A percentile compares a stretch with the other conserved stretches of the same genome.
Evolutionary conservation across 345 rosid genomes (phyloP).

Genomic region (Reutealis trisperma): DNA sequence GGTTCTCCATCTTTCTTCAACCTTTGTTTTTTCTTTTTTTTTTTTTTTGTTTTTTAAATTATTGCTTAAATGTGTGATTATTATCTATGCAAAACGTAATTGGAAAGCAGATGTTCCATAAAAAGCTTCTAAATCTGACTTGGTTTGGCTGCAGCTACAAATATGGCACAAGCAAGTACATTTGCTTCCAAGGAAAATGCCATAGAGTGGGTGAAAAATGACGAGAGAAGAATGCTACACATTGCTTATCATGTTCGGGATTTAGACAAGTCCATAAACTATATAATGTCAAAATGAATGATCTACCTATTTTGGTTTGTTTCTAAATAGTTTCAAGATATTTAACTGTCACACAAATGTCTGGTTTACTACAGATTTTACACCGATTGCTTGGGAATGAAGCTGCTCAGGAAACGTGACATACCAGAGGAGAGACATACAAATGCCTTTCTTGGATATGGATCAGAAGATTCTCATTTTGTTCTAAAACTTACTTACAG

Average conservation of each 20-base stretch:
- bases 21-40: no score
- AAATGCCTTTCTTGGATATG: constrained; percentile 97
- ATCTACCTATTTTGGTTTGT: neutral
- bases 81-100: no score
- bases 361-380: constrained; percentile 63
- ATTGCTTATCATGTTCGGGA: constrained; percentile 98
- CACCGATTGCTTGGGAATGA: constrained; percentile 97
- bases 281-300: neutral
- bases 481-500: constrained; percentile 92
- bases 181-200: constrained; percentile 59
- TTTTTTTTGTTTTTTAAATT: no score
- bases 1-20: no score
- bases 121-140: constrained; percentile 43
- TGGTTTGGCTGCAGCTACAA: constrained; percentile 54
- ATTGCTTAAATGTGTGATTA: no score
- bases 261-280: constrained; percentile 91
- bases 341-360: constrained; percentile 1
- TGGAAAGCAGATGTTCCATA: constrained; percentile 70
- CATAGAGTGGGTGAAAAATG: constrained; percentile 49
- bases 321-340: neutral
- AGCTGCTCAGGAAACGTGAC: constrained; percentile 92
- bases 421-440: constrained; percentile 97
- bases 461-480: constrained; percentile 94
- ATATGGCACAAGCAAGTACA: constrained; percentile 63
- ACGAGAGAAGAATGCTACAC: constrained; percentile 89